Percentiles rank a stretch among this genome's conserved stretches.
Conservation (phyloP, 495 filamentous ascomycete species). For the Trypethelium eluteriae region DNA sequence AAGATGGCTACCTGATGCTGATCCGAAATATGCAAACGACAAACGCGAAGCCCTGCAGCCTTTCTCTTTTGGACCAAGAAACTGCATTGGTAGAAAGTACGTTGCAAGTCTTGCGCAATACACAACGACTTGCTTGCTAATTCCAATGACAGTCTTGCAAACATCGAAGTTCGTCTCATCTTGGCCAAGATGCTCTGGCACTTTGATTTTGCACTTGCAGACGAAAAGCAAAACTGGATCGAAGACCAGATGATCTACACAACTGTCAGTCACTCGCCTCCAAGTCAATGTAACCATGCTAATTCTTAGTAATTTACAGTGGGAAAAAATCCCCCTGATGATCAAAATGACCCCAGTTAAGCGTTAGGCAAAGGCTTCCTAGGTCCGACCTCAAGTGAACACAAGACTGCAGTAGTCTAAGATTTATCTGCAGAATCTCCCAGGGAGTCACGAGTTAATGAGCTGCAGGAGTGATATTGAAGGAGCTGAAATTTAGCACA, state of each 20-base stretch:
- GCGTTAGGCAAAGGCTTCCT: neutral
- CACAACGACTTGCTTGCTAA: neutral
- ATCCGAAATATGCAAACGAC: slow-evolving; percentile 21
- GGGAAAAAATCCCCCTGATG: slow-evolving; percentile 28
- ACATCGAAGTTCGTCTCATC: slow-evolving; percentile 47
- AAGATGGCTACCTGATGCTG: slow-evolving; percentile 37
- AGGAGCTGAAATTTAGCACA: no score
- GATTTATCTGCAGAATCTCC: no score
- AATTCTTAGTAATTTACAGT: neutral
- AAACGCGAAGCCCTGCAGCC: slow-evolving; percentile 23
- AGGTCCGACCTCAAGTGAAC: no score
- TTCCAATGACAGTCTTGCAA: slow-evolving; percentile 36
- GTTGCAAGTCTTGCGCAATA: slow-evolving; percentile 9
- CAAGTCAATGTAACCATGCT: neutral
- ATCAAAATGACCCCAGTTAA: slow-evolving; percentile 18
- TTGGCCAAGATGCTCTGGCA: slow-evolving; percentile 46
- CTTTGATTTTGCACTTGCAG: slow-evolving; percentile 43
- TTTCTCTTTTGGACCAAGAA: slow-evolving; percentile 29
- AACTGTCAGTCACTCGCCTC: slow-evolving; percentile 3
- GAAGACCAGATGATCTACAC: slow-evolving; percentile 36
- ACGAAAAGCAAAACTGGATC: slow-evolving; percentile 35
- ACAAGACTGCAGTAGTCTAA: no score
- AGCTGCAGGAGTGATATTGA: no score
- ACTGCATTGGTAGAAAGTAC: slow-evolving; percentile 31
- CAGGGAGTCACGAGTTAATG: no score